Evolutionary conservation across 495 filamentous ascomycete species (phyloP).

Genomic region (Hyaloscypha variabilis): DNA sequence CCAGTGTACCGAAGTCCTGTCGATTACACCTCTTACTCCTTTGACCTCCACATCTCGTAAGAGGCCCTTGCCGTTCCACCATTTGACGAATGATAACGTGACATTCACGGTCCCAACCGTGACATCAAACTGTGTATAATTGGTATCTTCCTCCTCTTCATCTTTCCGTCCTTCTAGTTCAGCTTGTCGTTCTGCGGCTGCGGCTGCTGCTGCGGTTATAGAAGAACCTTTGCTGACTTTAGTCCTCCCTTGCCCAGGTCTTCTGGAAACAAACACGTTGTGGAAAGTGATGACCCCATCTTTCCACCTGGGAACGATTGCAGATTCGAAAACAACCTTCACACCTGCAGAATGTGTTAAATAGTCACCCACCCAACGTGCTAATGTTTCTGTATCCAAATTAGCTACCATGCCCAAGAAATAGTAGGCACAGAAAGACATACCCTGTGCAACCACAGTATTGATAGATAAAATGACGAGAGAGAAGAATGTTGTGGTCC

Average conservation of each 20-base stretch:
- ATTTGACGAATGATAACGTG: conserved; percentile 94
- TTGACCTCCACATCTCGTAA: conserved; percentile 91
- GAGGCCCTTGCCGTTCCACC: conserved; percentile 95
- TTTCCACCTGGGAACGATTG: conserved; percentile 94
- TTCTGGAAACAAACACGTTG: conserved; percentile 92
- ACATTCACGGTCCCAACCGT: conserved; percentile 96
- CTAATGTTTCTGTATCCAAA: conserved; percentile 73
- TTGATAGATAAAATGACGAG: conserved; percentile 87
- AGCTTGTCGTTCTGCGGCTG: conserved; percentile 67
- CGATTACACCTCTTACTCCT: conserved; percentile 94
- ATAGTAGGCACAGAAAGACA: conserved; percentile 4
- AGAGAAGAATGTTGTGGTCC: conserved; percentile 97
- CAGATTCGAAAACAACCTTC: conserved; percentile 97
- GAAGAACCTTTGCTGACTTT: conserved; percentile 94
- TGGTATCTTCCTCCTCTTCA: conserved; percentile 75
- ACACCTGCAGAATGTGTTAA: conserved; percentile 91
- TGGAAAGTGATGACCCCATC: conserved; percentile 94
- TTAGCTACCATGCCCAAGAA: neutral
- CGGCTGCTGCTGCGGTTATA: conserved; percentile 81
- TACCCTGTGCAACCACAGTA: conserved; percentile 93
- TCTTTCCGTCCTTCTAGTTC: conserved; percentile 42
- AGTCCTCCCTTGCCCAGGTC: conserved; percentile 76
- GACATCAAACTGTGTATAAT: conserved; percentile 96
- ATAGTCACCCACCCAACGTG: conserved; percentile 92
- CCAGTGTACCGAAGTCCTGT: conserved; percentile 81